A percentile compares a stretch with the other conserved stretches of the same genome.
Evolutionary conservation across 495 filamentous ascomycete species (phyloP).

Genomic region (Achaetomiella virescens): DNA sequence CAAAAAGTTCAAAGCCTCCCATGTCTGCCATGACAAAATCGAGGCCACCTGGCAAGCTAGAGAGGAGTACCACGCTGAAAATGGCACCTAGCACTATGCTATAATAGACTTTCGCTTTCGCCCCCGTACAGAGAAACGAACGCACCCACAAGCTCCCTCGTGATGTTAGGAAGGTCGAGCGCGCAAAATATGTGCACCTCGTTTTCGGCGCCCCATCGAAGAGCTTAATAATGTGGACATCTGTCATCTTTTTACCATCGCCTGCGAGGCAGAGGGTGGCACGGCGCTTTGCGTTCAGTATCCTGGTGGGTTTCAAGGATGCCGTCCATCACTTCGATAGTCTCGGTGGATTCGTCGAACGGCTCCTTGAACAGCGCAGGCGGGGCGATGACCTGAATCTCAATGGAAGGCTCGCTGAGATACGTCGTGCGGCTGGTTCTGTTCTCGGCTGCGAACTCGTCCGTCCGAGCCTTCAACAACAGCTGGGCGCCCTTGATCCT

Average conservation of each 20-base stretch:
- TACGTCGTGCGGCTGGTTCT: constrained; percentile 1
- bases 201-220: background rate
- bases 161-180: background rate
- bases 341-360: constrained; percentile 1
- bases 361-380: constrained; percentile 3
- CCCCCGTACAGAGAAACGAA: too few species aligned
- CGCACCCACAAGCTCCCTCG: too few species aligned
- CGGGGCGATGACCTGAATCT: constrained; percentile 2
- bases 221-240: background rate
- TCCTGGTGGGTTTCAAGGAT: background rate
- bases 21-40: too few species aligned
- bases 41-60: too few species aligned
- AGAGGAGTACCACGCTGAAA: too few species aligned
- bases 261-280: background rate
- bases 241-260: background rate
- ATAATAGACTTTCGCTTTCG: too few species aligned
- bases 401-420: background rate
- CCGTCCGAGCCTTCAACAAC: background rate
- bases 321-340: background rate
- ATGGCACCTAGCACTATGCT: too few species aligned
- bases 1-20: too few species aligned
- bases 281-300: background rate
- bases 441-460: background rate
- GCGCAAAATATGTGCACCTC: background rate
- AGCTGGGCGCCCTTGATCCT: background rate